A percentile compares a stretch with the other conserved stretches of the same genome.
Conservation (phyloP, 768 basidiomycete genomes). For the Mycena polygramma region DNA sequence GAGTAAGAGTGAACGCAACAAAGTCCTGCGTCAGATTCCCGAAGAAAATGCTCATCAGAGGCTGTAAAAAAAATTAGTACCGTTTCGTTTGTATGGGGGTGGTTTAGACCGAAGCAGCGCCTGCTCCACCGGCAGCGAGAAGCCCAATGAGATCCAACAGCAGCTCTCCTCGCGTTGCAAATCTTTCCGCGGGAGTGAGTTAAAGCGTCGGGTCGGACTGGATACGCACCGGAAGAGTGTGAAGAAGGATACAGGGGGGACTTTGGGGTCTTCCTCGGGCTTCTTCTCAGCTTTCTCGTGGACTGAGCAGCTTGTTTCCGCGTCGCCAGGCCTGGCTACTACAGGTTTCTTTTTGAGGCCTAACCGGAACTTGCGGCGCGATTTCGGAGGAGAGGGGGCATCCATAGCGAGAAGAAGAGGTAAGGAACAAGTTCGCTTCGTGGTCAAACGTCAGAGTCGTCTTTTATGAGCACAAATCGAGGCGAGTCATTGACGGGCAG, state of each 20-base stretch:
- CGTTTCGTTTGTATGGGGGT: background rate
- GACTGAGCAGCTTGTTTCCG: background rate
- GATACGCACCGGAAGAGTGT: slow-evolving; percentile 14
- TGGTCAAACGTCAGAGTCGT: too few relatives aligned
- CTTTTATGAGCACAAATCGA: too few relatives aligned
- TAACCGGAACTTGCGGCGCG: background rate
- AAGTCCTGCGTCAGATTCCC: slow-evolving; percentile 84
- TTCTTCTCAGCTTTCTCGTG: background rate
- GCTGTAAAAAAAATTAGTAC: slow-evolving; percentile 54
- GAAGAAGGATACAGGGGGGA: slow-evolving; percentile 25
- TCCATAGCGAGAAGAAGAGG: too few relatives aligned
- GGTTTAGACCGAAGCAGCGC: slow-evolving; percentile 55
- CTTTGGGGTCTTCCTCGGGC: slow-evolving; percentile 23
- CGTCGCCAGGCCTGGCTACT: background rate
- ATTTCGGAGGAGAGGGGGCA: background rate
- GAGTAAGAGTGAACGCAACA: slow-evolving; percentile 64
- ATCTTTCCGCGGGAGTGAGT: slow-evolving; percentile 43
- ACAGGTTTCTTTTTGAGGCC: background rate
- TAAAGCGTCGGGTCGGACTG: background rate
- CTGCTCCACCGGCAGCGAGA: slow-evolving; percentile 77
- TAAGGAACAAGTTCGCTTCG: too few relatives aligned
- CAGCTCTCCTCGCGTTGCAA: slow-evolving; percentile 79
- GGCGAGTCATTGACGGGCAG: too few relatives aligned
- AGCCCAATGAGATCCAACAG: slow-evolving; percentile 78
- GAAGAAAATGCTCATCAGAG: slow-evolving; percentile 86